Conservation (phyloP, 2,329 filamentous ascomycete species). For the Coniochaeta sp. region DNA sequence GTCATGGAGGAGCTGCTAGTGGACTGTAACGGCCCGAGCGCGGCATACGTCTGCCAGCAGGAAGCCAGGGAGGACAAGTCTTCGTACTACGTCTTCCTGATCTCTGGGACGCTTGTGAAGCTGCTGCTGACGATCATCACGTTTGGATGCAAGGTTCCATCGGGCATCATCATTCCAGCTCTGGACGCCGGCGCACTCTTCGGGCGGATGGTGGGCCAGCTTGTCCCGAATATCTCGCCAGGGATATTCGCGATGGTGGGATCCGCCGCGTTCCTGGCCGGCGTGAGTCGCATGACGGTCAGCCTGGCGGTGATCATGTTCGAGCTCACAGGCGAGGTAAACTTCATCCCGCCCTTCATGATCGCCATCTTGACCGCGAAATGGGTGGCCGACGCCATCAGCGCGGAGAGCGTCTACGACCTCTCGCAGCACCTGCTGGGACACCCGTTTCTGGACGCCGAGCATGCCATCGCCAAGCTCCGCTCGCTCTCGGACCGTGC, state of each 20-base stretch:
- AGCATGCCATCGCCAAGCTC: slow-evolving; percentile 31
- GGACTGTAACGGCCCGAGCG: slow-evolving; percentile 35
- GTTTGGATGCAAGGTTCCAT: slow-evolving; percentile 53
- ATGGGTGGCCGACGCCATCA: slow-evolving; percentile 49
- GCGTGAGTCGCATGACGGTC: slow-evolving; percentile 50
- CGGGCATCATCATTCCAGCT: slow-evolving; percentile 53
- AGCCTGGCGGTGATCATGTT: slow-evolving; percentile 53
- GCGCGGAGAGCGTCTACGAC: slow-evolving; percentile 48
- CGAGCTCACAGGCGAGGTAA: slow-evolving; percentile 50
- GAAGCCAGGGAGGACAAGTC: slow-evolving; percentile 29
- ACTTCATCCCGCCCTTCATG: slow-evolving; percentile 52
- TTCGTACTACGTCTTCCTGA: slow-evolving; percentile 40
- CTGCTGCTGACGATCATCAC: slow-evolving; percentile 49
- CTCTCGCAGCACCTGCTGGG: slow-evolving; percentile 51
- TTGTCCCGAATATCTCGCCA: slow-evolving; percentile 35
- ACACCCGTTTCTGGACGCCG: slow-evolving; percentile 49
- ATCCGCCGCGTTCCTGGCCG: slow-evolving; percentile 49
- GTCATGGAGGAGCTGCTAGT: slow-evolving; percentile 50
- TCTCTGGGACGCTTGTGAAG: slow-evolving; percentile 46
- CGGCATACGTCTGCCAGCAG: slow-evolving; percentile 42
- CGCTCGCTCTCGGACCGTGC: slow-evolving; percentile 15
- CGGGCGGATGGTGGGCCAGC: slow-evolving; percentile 41
- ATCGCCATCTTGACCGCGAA: slow-evolving; percentile 52
- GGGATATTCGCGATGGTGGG: slow-evolving; percentile 57
- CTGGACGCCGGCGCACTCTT: slow-evolving; percentile 51